Evolutionary conservation across 306 rosid species (phyloP), one percentile per base, ranked within the genome.

Genomic region (Ceratonia siliqua): DNA sequence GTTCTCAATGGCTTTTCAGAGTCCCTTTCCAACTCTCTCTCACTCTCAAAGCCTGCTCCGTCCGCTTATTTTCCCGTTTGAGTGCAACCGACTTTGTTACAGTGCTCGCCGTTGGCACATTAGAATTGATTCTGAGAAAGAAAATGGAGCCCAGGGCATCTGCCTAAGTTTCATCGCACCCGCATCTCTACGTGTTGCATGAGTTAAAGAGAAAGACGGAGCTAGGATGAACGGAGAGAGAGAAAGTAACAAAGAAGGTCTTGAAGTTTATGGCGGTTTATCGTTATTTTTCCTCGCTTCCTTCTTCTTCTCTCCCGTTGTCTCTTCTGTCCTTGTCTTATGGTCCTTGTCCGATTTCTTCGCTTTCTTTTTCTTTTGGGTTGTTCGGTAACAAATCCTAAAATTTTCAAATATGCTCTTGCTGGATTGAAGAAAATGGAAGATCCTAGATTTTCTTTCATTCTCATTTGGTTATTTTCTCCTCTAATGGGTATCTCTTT

Each of bases 331-430:
- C 3, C 3, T 12, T 35, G 22, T 36, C 27, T n/a, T 30, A 49
- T 45, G 39, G 24, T 50, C 18, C 1, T 36, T n/a, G 17, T 30
- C 45, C 55, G 21, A 6, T 45, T 2, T 5, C 18, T 33, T 27
- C 2, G 9, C 6, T 25, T 17, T 52, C 8, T 54, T 9, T 14
- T 10, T 5, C 5, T 6, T 25, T 27, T 41, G 2, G 15, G 3
- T 0, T 61, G 39, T 27, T 6, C 13, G 8, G 17, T 1, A 1
- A 6, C 43, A 81, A 88, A 83, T 90, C 89, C 90, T 86, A 90
- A 75, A 72, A 57, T 75, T 59, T 74, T 22, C 49, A 49, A 48
- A 35, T 3, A 66, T 35, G 50, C 62, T 22, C n/a, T 27, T 24
- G 62, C 43, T 49, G 6, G 48, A 70, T 41, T 8, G 36, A 55